Base-by-base conservation (phyloP, 768 basidiomycete species). In the Leccinum boreale region DNA sequence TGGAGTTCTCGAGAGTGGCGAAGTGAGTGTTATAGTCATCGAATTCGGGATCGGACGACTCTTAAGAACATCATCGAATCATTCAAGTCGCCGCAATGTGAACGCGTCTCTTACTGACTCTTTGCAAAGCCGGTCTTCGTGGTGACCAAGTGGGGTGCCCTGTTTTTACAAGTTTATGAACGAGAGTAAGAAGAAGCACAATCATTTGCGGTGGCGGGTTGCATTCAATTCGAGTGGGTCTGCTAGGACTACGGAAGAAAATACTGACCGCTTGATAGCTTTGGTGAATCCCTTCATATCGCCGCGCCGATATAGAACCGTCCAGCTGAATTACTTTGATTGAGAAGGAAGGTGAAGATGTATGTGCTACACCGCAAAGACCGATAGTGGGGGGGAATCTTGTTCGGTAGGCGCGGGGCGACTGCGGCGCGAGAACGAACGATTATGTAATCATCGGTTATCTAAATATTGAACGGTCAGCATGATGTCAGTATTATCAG, bases 131-230 rank as follows among this genome's bases (percentile, higher is more conserved):
- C 97, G 65, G 90, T 87, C 78, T 86, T 91, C 67, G 83, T 82
- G 57, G 89, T 92, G 70, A 99, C 78, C 68, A 92, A 76, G 75
- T 94, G 93, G 67, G 97, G 97, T 55, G 95, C 94, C 68, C 95
- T 93, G 59, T 24, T 4, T 23, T 7, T 21, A 31, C 60, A 15
- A 69, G 58, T 47, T 31, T 47, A 28, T 58, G 61, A 51, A 59
- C 28, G 24, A 56, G 11, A 44, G n/a, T 36, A 46, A 45, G n/a
- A 12, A 51, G 42, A 31, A 14, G 46, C 29, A 33, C 42, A 57
- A 58, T 57, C 61, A 52, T 53, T 33, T 46, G 55, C 31, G 39
- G 50, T 28, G 49, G 52, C 53, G n/a, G 26, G 24, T 55, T 33
- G 55, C 33, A 36, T 50, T 50, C 46, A 29, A 51, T 47, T 47